Evolutionary conservation across 805 yeast species (phyloP).

Genomic region (Starmerella apis): DNA sequence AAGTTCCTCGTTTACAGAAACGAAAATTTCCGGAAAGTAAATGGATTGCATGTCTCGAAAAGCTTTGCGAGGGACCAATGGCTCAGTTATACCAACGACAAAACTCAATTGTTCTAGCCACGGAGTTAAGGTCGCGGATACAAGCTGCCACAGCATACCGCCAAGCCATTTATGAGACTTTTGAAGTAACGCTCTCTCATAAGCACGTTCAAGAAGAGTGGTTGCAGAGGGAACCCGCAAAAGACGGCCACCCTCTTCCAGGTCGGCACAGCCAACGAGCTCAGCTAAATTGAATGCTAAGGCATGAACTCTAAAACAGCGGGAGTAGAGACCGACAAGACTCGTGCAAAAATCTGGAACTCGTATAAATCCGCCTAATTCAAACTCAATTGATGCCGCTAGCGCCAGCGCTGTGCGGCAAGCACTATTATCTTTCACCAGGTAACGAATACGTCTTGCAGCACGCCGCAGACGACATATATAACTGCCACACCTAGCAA

Average conservation of each 20-base stretch:
- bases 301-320: neutral
- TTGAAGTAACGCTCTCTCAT: neutral
- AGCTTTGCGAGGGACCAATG: neutral
- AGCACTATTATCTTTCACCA: neutral
- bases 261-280: constrained; percentile 21
- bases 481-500: constrained; percentile 12
- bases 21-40: constrained; percentile 21
- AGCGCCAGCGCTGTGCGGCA: constrained; percentile 12
- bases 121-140: constrained; percentile 13
- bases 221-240: constrained; percentile 12
- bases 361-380: too few species aligned
- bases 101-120: constrained; percentile 22
- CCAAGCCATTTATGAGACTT: neutral
- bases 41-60: neutral
- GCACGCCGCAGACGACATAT: constrained; percentile 13
- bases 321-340: neutral
- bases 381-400: constrained; percentile 9
- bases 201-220: constrained; percentile 16
- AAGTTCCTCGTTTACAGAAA: constrained; percentile 1
- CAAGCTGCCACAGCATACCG: constrained; percentile 16
- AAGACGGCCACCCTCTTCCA: constrained; percentile 7
- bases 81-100: constrained; percentile 14
- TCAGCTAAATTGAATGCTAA: constrained; percentile 11
- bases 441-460: constrained; percentile 3
- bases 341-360: neutral